phyloP scores from a whole-genome alignment of 441 rosid species.

The Gossypium laxum region DNA sequence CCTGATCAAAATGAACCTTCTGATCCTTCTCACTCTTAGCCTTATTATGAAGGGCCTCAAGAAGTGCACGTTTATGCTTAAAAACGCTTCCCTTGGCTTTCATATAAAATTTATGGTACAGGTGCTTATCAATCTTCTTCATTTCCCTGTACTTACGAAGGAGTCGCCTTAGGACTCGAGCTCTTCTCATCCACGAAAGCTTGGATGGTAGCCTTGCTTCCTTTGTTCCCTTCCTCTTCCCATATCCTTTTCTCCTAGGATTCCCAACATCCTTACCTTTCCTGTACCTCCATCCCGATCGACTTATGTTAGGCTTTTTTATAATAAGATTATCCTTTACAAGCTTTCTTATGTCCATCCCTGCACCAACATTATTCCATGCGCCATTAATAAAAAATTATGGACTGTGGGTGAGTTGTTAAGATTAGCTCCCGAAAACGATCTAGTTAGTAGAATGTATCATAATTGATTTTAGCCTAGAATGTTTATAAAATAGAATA shows the following conservation, averaged over 20 bases:
- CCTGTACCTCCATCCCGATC: slow-evolving; percentile 58
- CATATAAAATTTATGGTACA: slow-evolving; percentile 17
- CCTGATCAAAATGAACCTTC: slow-evolving; percentile 52
- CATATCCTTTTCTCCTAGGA: slow-evolving; percentile 1
- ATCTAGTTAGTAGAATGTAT: too few relatives aligned
- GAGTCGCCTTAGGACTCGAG: slow-evolving; percentile 37
- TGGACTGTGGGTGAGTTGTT: not conserved
- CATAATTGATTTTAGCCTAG: too few relatives aligned
- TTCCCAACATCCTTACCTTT: not conserved
- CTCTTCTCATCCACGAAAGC: slow-evolving; percentile 24
- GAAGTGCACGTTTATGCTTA: slow-evolving; percentile 8
- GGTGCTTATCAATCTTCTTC: slow-evolving; percentile 65
- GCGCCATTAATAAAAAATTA: not conserved
- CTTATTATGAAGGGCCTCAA: slow-evolving; percentile 55
- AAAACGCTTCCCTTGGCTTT: slow-evolving; percentile 3
- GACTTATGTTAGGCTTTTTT: slow-evolving; percentile 69
- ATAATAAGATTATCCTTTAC: slow-evolving; percentile 31
- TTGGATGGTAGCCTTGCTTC: slow-evolving; percentile 34
- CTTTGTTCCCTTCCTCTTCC: slow-evolving; percentile 36
- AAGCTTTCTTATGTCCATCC: slow-evolving; percentile 62
- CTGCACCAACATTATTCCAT: not conserved
- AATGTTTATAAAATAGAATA: too few relatives aligned
- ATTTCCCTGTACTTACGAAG: slow-evolving; percentile 56
- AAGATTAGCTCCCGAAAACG: not conserved
- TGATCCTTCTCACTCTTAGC: slow-evolving; percentile 47